These are phyloP conservation scores for Astragalus glycyphyllos DNA, from an alignment of 306 rosid species.

Conservation along the genomic window DNA sequence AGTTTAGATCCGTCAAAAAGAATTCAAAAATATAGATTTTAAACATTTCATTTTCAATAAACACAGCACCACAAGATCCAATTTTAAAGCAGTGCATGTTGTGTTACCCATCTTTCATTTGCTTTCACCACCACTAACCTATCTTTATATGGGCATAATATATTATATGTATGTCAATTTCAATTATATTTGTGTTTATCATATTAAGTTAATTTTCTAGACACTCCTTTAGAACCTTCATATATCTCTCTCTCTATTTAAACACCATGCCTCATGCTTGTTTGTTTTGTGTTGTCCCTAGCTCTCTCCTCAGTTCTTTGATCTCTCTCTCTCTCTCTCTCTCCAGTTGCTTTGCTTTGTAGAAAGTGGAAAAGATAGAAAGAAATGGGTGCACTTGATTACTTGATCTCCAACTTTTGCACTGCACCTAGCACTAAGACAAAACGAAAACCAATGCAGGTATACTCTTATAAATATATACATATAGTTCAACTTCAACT, in stretches of 20 bases:
- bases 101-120: slow-evolving; percentile 37
- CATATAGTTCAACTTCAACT: not conserved
- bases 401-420: slow-evolving; percentile 71
- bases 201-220: slow-evolving; percentile 38
- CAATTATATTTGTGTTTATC: slow-evolving; percentile 27
- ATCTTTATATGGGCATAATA: slow-evolving; percentile 42
- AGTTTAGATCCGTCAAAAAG: not conserved
- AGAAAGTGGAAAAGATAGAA: not conserved
- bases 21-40: too few relatives aligned
- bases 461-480: slow-evolving; percentile 11
- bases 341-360: slow-evolving; percentile 9
- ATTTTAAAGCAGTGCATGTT: slow-evolving; percentile 34
- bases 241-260: slow-evolving; percentile 40
- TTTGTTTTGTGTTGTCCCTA: slow-evolving; percentile 35
- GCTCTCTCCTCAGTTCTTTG: slow-evolving; percentile 19
- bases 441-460: slow-evolving; percentile 89
- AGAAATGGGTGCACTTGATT: slow-evolving; percentile 87
- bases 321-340: too few relatives aligned
- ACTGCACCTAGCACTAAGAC: slow-evolving; percentile 52
- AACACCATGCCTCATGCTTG: slow-evolving; percentile 32
- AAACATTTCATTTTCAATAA: not conserved
- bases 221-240: slow-evolving; percentile 38
- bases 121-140: slow-evolving; percentile 37
- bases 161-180: slow-evolving; percentile 36
- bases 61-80: slow-evolving; percentile 28